These are phyloP conservation scores for Hirschioporus abietinus DNA, from an alignment of 768 basidiomycete species.

Conservation along the genomic window DNA sequence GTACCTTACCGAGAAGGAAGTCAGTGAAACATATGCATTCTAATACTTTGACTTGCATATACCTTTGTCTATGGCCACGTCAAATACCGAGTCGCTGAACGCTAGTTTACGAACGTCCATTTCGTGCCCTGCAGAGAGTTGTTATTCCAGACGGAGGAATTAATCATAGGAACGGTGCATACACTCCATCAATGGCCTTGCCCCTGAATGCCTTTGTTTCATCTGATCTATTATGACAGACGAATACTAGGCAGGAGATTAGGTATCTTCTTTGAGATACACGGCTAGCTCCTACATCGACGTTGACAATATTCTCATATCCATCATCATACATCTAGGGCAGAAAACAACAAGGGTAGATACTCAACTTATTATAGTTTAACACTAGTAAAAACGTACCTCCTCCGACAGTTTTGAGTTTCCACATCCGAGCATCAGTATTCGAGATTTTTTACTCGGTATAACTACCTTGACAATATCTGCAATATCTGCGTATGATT, in stretches of 20 bases:
- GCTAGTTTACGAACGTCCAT: constrained; percentile 74
- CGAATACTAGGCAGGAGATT: constrained; percentile 52
- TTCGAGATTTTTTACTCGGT: constrained; percentile 52
- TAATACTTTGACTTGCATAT: too few relatives aligned
- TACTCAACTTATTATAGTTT: constrained; percentile 10
- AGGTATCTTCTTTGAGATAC: background rate
- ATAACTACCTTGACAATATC: constrained; percentile 54
- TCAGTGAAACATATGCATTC: too few relatives aligned
- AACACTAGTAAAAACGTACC: constrained; percentile 30
- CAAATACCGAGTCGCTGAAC: constrained; percentile 59
- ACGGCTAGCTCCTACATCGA: constrained; percentile 49
- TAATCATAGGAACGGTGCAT: constrained; percentile 13
- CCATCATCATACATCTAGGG: constrained; percentile 83
- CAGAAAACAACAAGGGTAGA: background rate
- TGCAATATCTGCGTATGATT: constrained; percentile 70
- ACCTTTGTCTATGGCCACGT: constrained; percentile 85
- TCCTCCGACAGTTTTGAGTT: constrained; percentile 79
- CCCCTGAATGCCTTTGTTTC: constrained; percentile 43
- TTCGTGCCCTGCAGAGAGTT: constrained; percentile 54
- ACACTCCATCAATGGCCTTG: constrained; percentile 71
- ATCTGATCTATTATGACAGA: constrained; percentile 70
- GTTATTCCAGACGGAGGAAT: constrained; percentile 3
- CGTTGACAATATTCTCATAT: constrained; percentile 73
- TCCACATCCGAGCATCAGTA: constrained; percentile 81
- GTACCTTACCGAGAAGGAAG: too few relatives aligned